Evolutionary conservation across 768 basidiomycete species (phyloP).

Genomic region (Trametes villosa): DNA sequence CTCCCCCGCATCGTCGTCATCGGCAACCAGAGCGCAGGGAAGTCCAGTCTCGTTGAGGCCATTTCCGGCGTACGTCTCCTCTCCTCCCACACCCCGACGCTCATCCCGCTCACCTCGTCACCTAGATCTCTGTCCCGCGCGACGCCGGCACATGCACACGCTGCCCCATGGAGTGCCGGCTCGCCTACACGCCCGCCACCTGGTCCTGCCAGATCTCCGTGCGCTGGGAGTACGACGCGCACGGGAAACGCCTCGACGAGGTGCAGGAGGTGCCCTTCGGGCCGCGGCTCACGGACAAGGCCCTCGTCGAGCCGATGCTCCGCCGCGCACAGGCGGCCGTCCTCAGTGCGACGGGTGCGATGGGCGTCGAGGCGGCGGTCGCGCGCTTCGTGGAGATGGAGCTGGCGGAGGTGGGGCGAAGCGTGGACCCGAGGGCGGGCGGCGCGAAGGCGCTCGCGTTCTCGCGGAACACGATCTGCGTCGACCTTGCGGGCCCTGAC

Average conservation of each 20-base stretch:
- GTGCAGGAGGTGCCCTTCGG: slow-evolving; percentile 48
- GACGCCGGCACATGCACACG: slow-evolving; percentile 53
- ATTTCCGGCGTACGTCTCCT: slow-evolving; percentile 47
- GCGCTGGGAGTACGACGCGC: slow-evolving; percentile 43
- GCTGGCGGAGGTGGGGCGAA: neutral
- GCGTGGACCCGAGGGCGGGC: slow-evolving; percentile 36
- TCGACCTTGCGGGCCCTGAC: slow-evolving; percentile 35
- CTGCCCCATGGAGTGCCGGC: slow-evolving; percentile 43
- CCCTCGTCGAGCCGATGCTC: slow-evolving; percentile 53
- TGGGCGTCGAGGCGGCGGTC: neutral
- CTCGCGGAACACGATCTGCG: slow-evolving; percentile 36
- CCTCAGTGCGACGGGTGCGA: slow-evolving; percentile 36
- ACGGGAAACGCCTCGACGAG: slow-evolving; percentile 32
- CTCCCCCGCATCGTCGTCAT: slow-evolving; percentile 55
- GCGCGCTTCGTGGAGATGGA: neutral
- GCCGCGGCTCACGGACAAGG: slow-evolving; percentile 41
- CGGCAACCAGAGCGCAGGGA: slow-evolving; percentile 57
- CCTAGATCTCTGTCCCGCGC: slow-evolving; percentile 51
- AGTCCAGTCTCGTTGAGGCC: slow-evolving; percentile 53
- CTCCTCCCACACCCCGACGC: neutral
- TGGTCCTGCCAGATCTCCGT: slow-evolving; percentile 48
- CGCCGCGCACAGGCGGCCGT: slow-evolving; percentile 65
- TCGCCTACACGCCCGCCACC: slow-evolving; percentile 23
- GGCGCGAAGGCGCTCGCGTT: slow-evolving; percentile 25
- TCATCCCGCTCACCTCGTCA: neutral